These are phyloP conservation scores for Capronia americana DNA, from an alignment of 2,329 filamentous ascomycete species.

Conservation along the genomic window DNA sequence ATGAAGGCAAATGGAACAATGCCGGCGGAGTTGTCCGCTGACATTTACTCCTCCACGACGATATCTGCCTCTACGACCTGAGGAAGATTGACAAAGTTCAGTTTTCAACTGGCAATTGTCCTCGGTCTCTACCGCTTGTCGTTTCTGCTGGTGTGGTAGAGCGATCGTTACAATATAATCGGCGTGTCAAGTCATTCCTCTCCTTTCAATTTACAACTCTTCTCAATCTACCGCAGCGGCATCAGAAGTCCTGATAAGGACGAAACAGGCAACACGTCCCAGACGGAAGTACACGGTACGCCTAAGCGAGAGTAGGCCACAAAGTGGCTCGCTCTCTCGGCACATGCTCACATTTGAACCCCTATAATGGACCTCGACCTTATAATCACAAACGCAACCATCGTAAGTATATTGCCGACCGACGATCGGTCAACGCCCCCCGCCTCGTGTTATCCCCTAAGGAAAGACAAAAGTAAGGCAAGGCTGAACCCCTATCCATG, in stretches of 20 bases:
- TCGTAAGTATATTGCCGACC: conserved; percentile 42
- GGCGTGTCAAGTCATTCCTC: not conserved
- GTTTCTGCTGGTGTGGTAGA: not conserved
- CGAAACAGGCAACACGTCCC: not conserved
- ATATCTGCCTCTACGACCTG: not conserved
- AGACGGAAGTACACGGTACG: not conserved
- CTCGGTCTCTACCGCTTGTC: not conserved
- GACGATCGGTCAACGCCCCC: not conserved
- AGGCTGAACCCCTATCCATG: conserved; percentile 6
- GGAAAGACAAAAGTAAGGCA: conserved; percentile 16
- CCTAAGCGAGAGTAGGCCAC: not conserved
- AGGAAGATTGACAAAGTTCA: not conserved
- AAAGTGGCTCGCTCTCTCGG: not conserved
- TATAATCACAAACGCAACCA: conserved; percentile 51
- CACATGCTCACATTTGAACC: not conserved
- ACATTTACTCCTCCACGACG: not conserved
- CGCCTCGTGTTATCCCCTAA: not conserved
- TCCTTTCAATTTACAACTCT: not conserved
- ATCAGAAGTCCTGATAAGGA: not conserved
- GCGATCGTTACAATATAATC: not conserved
- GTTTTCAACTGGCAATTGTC: not conserved
- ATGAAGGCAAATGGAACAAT: not conserved
- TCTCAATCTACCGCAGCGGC: not conserved
- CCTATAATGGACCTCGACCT: conserved; percentile 46
- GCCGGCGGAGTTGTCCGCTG: not conserved